These are phyloP conservation scores for Pyrenochaeta sp. DNA, from an alignment of 2,329 filamentous ascomycete genomes.

Conservation along the genomic window DNA sequence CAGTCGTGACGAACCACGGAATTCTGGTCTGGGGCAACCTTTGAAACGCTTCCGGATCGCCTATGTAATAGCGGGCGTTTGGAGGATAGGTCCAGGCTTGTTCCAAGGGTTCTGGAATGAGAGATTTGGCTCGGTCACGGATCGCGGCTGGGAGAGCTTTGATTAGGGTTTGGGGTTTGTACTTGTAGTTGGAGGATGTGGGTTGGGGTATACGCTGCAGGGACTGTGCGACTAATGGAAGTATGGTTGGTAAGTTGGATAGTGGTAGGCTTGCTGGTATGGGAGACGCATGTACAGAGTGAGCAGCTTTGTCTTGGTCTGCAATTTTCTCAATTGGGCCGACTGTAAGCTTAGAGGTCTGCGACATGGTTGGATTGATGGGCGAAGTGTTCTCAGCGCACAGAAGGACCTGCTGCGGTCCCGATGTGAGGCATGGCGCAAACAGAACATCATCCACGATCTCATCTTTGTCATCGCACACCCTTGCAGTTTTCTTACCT, in stretches of 20 bases:
- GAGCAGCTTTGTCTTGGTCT: too few species aligned
- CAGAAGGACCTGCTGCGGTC: too few species aligned
- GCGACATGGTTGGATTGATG: too few species aligned
- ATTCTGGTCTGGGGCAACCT: neutral
- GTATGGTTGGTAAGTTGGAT: neutral
- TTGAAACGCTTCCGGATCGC: neutral
- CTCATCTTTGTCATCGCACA: too few species aligned
- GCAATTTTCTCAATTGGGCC: too few species aligned
- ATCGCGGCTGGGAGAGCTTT: constrained; percentile 1
- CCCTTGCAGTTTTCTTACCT: too few species aligned
- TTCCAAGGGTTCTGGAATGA: neutral
- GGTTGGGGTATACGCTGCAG: neutral
- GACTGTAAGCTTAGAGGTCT: too few species aligned
- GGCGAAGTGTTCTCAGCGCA: too few species aligned
- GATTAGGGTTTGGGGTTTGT: neutral
- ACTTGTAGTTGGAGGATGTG: neutral
- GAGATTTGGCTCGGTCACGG: neutral
- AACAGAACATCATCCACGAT: too few species aligned
- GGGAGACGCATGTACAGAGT: too few species aligned
- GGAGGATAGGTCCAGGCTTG: constrained; percentile 2
- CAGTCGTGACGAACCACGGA: constrained; percentile 5
- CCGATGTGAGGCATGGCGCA: too few species aligned
- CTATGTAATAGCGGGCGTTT: neutral
- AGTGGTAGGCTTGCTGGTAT: neutral
- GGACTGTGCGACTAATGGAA: neutral